Base-by-base conservation (phyloP, 2,329 filamentous ascomycete genomes). In the Bisporella sp. region DNA sequence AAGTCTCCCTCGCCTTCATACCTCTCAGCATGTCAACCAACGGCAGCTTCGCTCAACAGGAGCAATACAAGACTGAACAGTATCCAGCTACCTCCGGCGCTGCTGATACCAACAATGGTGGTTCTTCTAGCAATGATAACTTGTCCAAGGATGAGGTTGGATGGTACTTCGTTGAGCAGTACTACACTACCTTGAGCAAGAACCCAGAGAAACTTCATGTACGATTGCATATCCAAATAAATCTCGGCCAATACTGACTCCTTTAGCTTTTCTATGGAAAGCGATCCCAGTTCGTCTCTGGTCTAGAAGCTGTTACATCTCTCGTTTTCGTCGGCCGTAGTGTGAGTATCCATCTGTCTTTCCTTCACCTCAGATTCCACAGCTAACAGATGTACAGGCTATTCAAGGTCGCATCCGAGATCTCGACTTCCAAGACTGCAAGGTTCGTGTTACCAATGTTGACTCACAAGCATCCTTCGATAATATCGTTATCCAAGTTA, bases 161-260 rank as follows among this genome's bases (percentile, higher is more conserved):
- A 71, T 99, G 93, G 93, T 97, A 92, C 75, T 99, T 99, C 62
- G 93, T 99, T 52, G 91, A 97, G 79, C 90, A 96, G 72, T 99
- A 96, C 78, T 99, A 99, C 74, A 97, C 89, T 62, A 99, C 90
- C 55, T 75, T 99, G 66, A 96, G 91, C 82, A 91, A 92, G 72
- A 87, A 77, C 59, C 91, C 93, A 28, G 90, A 96, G 67, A 95
- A 93, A 73, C 87, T 99, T 63, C 92, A 90, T 67, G 81, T 85
- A 72, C 64, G 80, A 72, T 40, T 32, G 32, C 41, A 35, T 31
- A 8, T 4, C 31, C 28, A 30, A 12, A 31, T 39, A 28, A 7
- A 31, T 30, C 12, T 31, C 41, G 8, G 5, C 11, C 39, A 33
- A 28, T 40, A 51, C 60, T 64, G 39, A 64, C 47, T 21, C 21